Evolutionary conservation across 1,284 basidiomycete genomes (phyloP), one percentile per base, ranked within the genome.

Genomic region (Thecaphora thlaspeos): DNA sequence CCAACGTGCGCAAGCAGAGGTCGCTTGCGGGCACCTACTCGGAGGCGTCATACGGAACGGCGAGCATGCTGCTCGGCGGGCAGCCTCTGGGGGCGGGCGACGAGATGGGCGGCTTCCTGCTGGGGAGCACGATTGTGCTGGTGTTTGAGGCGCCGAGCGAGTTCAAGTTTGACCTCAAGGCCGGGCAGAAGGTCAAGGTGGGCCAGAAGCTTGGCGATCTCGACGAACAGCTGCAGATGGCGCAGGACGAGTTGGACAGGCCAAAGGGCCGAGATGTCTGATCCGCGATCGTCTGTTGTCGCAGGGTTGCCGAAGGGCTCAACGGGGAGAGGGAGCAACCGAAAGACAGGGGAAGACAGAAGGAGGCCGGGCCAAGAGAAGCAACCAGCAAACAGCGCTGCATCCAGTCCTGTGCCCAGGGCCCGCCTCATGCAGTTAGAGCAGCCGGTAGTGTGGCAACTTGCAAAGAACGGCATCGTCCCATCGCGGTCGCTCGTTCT

Each of bases 61-160:
- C 74, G 1, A 75, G 73, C 51, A 63, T 65, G 41, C 46, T 97
- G 26, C 82, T 98, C 32, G 84, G 87, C 39, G 95, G 94, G 0
- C 92, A 97, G 77, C 93, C 93, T 3, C 82, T 97, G 40, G 82
- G 81, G 0, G 83, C 87, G 2, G 93, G 90, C 1, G 89, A 96
- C 75, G 93, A 98, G 81, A 92, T 97, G 89, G 94, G 94, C 43
- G 93, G 92, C 0, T 99, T 99, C 82, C 87, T 87, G 71, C 82
- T 99, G 2, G 95, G 94, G 1, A 91, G 88, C 77, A 98, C 94
- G 3, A 88, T 99, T 71, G 94, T 99, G 19, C 83, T 99, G 41
- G 90, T 98, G 2, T 96, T 97, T 73, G 95, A 98, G 80, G 94
- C 93, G 0, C 93, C 95, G 0, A 81, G 83, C 55, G 81, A 86